These are phyloP conservation scores for Helianthus annuus DNA, from an alignment of 129 eudicot genomes.

Conservation along the genomic window HanXRQr2.0-SUNRISE NC_035433.2:12743133-12743632, in stretches of 20 bases:
- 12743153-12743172: constrained; percentile 31
- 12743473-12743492: constrained; percentile 21
- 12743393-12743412: constrained; percentile 22
- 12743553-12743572: constrained; percentile 53
- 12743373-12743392: constrained; percentile 15
- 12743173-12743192: constrained; percentile 35
- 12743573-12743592: constrained; percentile 87
- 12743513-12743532: constrained; percentile 22
- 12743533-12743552: constrained; percentile 28
- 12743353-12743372: constrained; percentile 19
- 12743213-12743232: constrained; percentile 21
- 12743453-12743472: constrained; percentile 27
- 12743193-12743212: constrained; percentile 21
- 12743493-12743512: constrained; percentile 25
- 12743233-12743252: constrained; percentile 26
- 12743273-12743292: constrained; percentile 49
- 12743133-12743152: constrained; percentile 28
- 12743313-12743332: constrained; percentile 33
- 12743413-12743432: constrained; percentile 46
- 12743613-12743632: constrained; percentile 39
- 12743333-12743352: constrained; percentile 32
- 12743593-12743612: constrained; percentile 58
- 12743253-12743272: constrained; percentile 63
- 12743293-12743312: constrained; percentile 32
- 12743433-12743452: constrained; percentile 51